Percentiles rank a stretch among this genome's conserved stretches.
Conservation (phyloP, 208 protist species). For the Acanthamoeba sp. region DNA sequence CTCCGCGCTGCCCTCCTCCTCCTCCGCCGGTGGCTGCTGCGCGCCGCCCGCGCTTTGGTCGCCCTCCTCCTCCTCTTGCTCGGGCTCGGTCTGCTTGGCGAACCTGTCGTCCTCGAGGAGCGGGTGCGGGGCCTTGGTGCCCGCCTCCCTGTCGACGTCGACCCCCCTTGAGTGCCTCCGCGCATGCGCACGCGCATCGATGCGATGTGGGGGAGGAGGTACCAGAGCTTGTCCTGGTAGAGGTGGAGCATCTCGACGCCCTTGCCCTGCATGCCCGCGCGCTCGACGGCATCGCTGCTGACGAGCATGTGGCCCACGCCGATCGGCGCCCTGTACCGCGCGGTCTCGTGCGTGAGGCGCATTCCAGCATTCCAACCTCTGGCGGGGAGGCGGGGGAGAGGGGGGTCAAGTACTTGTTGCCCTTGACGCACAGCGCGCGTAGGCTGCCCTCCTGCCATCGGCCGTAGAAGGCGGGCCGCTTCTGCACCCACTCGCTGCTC, state of each 20-base stretch:
- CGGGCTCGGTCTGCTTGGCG: neutral
- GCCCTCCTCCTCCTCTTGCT: neutral
- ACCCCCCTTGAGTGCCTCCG: no score
- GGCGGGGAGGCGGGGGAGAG: neutral
- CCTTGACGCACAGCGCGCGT: neutral
- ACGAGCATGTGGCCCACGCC: slow-evolving; percentile 32
- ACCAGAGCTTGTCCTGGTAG: slow-evolving; percentile 48
- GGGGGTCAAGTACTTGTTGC: slow-evolving; percentile 1
- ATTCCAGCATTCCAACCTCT: no score
- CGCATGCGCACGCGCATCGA: neutral
- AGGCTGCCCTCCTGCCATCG: neutral
- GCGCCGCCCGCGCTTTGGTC: no score
- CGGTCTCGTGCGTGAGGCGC: neutral
- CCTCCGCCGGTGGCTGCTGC: neutral
- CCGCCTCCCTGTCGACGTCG: slow-evolving; percentile 3
- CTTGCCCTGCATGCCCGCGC: neutral
- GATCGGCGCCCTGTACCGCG: neutral
- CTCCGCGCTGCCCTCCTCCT: neutral
- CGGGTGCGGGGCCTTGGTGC: neutral
- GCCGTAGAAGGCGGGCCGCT: slow-evolving; percentile 1
- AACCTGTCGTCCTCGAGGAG: neutral
- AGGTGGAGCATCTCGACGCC: slow-evolving; percentile 34
- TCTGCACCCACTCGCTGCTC: neutral
- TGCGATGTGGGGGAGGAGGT: no score
- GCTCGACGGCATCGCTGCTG: slow-evolving; percentile 1